These are phyloP conservation scores for Paramecium sexaurelia DNA, from an alignment of 73 alveolate species.

Conservation along the genomic window DNA sequence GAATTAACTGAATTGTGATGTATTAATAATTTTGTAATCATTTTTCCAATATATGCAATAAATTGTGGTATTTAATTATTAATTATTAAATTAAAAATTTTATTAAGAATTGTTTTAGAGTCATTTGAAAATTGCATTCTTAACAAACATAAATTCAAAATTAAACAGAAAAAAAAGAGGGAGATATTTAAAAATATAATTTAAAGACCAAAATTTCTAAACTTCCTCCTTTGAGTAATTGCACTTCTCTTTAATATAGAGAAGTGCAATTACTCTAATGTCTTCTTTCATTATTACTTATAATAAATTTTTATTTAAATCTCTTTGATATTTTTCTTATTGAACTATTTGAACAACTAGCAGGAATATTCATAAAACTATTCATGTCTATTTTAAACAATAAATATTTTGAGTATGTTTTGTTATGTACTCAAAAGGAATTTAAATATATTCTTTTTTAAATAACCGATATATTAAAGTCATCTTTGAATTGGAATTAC, in stretches of 20 bases:
- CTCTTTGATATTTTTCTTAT: not conserved
- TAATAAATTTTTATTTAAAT: not conserved
- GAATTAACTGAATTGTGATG: not conserved
- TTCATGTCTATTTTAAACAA: not conserved
- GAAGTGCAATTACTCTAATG: not conserved
- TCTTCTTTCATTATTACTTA: not conserved
- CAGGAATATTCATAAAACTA: not conserved
- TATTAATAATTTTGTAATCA: not conserved
- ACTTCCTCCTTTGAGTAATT: not conserved
- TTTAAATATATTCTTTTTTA: not conserved
- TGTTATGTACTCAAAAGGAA: not conserved
- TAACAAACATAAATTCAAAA: not conserved
- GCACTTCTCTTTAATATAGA: not conserved
- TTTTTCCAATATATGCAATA: not conserved
- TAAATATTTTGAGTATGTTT: not conserved
- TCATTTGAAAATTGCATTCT: not conserved
- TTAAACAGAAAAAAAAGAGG: not conserved
- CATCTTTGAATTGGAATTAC: not conserved
- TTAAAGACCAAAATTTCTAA: not conserved
- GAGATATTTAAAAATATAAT: not conserved
- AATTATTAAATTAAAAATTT: not conserved
- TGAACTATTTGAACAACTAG: not conserved
- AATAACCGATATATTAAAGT: not conserved
- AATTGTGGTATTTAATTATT: not conserved
- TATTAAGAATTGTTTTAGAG: not conserved